A percentile compares a stretch with the other conserved stretches of the same genome.
These are phyloP conservation scores for Starmerella floricola DNA, from an alignment of 805 yeast species.

Conservation along the genomic window DNA sequence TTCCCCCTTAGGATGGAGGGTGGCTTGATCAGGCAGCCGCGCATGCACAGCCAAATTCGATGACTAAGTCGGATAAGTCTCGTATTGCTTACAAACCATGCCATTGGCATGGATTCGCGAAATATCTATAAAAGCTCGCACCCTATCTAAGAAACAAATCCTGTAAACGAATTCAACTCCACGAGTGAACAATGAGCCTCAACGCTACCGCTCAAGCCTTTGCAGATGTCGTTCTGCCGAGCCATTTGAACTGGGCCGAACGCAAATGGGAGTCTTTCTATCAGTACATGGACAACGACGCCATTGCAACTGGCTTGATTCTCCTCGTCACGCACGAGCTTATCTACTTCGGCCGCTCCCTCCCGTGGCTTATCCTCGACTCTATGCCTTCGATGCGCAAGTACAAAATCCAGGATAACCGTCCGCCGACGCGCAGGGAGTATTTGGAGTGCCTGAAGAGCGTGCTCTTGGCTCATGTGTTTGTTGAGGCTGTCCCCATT, in stretches of 20 bases:
- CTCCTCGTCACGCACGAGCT: slow-evolving; percentile 75
- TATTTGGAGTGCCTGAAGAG: slow-evolving; percentile 87
- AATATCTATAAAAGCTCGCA: slow-evolving; percentile 5
- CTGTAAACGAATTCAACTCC: neutral
- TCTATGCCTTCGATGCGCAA: slow-evolving; percentile 70
- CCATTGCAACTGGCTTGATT: slow-evolving; percentile 81
- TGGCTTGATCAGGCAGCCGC: too few species aligned
- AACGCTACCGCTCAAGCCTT: slow-evolving; percentile 15
- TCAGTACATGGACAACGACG: slow-evolving; percentile 71
- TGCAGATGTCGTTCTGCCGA: slow-evolving; percentile 10
- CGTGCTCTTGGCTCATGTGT: slow-evolving; percentile 73
- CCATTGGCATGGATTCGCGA: neutral
- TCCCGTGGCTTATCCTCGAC: slow-evolving; percentile 89
- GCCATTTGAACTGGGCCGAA: slow-evolving; percentile 36
- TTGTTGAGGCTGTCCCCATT: slow-evolving; percentile 91
- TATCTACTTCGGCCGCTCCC: slow-evolving; percentile 79
- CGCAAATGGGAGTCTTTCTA: slow-evolving; percentile 83
- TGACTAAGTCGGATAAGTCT: slow-evolving; percentile 4
- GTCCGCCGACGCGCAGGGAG: slow-evolving; percentile 66
- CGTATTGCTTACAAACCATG: slow-evolving; percentile 17
- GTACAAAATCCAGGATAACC: slow-evolving; percentile 82
- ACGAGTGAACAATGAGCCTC: slow-evolving; percentile 8
- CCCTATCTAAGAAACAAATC: neutral
- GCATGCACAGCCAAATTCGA: too few species aligned
- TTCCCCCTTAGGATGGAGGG: too few species aligned